Base-by-base conservation (phyloP, 2,329 filamentous ascomycete genomes). In the Cladobotryum protrusum region DNA sequence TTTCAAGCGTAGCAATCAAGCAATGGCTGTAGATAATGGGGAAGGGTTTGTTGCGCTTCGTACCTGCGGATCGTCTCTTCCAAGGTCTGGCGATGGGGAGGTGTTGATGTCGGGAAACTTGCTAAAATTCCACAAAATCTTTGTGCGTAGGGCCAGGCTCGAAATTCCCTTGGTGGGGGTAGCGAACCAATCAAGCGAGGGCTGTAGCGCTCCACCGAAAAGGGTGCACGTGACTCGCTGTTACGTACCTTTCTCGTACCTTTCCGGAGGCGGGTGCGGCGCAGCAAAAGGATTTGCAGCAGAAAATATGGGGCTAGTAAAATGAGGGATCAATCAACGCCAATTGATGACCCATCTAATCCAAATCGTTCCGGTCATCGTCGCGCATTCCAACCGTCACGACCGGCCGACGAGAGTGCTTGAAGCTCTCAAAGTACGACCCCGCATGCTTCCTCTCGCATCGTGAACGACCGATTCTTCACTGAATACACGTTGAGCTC, bases 51-150 rank as follows among this genome's bases (percentile, higher is more conserved):
- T 41, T n/a, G 32, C 45, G 40, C 50, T 57, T 67, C 68, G 66
- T 71, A 71, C 68, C 68, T 71, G 65, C 66, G 63, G 63, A 63
- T 70, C 67, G 67, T 67, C 65, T 67, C 63, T 65, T 66, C 37
- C 61, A 62, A 63, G 59, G 61, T 66, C 60, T 66, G 66, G 62
- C 66, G 64, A 65, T 67, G 63, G 63, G 58, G 60, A 64, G 61
- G 61, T 66, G 63, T 62, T 67, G 61, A 61, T 61, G 63, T 65
- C 62, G 57, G 59, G 60, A 53, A 49, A 41, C 19, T 60, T 63
- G 58, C 59, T 57, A 63, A n/a, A 67, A 66, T 66, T 66, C 65
- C 65, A 62, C 64, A 68, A 69, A 70, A 60, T 68, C 65, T 68
- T 67, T 70, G 67, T 70, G 67, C 66, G 67, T 68, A 69, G 66